Evolutionary conservation across 1,284 basidiomycete species (phyloP).

Genomic region (Cystobasidium pallidum): DNA sequence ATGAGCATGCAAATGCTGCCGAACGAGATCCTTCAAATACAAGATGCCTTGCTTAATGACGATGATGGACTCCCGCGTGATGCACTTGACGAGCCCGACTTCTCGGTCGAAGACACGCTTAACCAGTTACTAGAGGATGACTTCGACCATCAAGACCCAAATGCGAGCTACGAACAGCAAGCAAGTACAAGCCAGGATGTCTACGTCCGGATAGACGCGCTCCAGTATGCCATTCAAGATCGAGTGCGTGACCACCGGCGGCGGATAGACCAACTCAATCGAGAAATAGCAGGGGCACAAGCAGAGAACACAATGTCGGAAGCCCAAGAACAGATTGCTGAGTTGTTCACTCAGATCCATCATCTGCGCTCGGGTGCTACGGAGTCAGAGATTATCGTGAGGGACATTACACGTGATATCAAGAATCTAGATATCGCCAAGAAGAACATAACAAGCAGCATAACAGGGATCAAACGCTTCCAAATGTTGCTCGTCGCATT

Average conservation of each 20-base stretch:
- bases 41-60: constrained; percentile 19
- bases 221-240: constrained; percentile 32
- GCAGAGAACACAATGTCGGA: constrained; percentile 27
- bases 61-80: constrained; percentile 4
- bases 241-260: constrained; percentile 23
- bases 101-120: constrained; percentile 40
- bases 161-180: constrained; percentile 15
- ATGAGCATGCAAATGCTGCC: constrained; percentile 26
- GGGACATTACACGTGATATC: constrained; percentile 94
- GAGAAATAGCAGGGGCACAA: constrained; percentile 35
- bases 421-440: constrained; percentile 93
- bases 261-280: constrained; percentile 28
- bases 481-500: constrained; percentile 72
- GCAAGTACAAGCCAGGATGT: background rate
- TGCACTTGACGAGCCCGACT: constrained; percentile 24
- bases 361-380: constrained; percentile 62
- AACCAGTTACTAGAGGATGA: constrained; percentile 29
- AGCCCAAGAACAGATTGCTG: constrained; percentile 40
- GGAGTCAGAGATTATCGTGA: constrained; percentile 92
- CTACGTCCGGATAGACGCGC: constrained; percentile 19
- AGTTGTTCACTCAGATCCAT: constrained; percentile 49
- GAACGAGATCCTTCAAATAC: constrained; percentile 22
- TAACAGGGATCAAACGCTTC: constrained; percentile 86
- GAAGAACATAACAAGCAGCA: constrained; percentile 76
- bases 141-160: background rate